A percentile compares a stretch with the other conserved stretches of the same genome.
Evolutionary conservation across 2,329 filamentous ascomycete species (phyloP).

Genomic region (Colletotrichum orchidophilum): DNA sequence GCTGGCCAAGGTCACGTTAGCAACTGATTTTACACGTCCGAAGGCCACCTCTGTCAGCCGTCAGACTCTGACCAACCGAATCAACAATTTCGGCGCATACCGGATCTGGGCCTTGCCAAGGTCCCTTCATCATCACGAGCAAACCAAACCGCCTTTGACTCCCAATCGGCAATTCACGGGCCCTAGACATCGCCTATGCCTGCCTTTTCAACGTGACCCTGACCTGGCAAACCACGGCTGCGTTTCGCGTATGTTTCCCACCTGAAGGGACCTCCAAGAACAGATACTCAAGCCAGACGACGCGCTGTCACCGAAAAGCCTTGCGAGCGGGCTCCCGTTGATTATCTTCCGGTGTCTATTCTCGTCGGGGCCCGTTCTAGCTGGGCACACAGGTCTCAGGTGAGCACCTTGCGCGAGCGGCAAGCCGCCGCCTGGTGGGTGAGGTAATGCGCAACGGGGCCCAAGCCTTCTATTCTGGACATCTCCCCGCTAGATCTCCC

Average conservation of each 20-base stretch:
- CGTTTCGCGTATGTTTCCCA: not conserved
- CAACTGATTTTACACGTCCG: not conserved
- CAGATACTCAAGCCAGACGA: not conserved
- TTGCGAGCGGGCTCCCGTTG: not conserved
- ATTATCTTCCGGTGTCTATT: slow-evolving; percentile 11
- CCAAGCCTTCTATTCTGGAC: slow-evolving; percentile 6
- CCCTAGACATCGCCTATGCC: not conserved
- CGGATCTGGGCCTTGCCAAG: not conserved
- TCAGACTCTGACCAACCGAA: not conserved
- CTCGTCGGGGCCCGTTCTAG: not conserved
- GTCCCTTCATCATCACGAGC: not conserved
- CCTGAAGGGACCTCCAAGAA: slow-evolving; percentile 15
- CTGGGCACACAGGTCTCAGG: slow-evolving; percentile 24
- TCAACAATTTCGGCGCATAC: not conserved
- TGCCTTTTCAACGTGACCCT: not conserved
- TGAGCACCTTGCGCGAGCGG: slow-evolving; percentile 24
- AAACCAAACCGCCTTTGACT: not conserved
- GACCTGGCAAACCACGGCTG: slow-evolving; percentile 9
- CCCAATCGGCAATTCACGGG: not conserved
- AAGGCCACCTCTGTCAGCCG: not conserved
- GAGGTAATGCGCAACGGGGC: not conserved
- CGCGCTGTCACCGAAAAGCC: slow-evolving; percentile 27
- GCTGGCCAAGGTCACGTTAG: not conserved
- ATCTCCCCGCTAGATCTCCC: slow-evolving; percentile 11
- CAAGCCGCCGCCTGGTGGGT: slow-evolving; percentile 21